These are phyloP conservation scores for Paradendryphiella salina DNA, from an alignment of 2,329 filamentous ascomycete genomes.

Conservation along the genomic window DNA sequence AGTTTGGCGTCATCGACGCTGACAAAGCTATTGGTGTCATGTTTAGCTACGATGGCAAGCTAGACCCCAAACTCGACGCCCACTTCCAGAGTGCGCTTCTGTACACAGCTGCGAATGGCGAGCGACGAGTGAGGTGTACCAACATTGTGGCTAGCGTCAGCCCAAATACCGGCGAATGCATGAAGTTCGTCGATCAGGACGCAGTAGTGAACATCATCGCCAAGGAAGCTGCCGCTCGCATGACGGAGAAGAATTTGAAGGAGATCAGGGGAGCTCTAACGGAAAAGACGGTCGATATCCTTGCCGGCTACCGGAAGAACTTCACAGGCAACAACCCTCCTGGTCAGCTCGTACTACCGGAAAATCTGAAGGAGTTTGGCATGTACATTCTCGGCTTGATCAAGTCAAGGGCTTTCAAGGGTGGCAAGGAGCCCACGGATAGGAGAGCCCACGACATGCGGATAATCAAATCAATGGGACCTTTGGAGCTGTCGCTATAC, in stretches of 20 bases:
- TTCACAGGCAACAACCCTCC: constrained; percentile 85
- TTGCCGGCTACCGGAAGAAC: constrained; percentile 90
- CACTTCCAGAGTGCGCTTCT: constrained; percentile 96
- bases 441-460: constrained; percentile 89
- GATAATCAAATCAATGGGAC: constrained; percentile 85
- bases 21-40: constrained; percentile 92
- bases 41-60: constrained; percentile 94
- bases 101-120: constrained; percentile 87
- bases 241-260: constrained; percentile 75
- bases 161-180: constrained; percentile 76
- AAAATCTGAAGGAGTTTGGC: constrained; percentile 92
- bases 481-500: constrained; percentile 83
- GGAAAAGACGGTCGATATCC: constrained; percentile 90
- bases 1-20: constrained; percentile 88
- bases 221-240: constrained; percentile 90
- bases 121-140: constrained; percentile 87
- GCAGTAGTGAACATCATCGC: constrained; percentile 85
- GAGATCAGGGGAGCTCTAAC: constrained; percentile 82
- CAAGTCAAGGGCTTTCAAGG: constrained; percentile 91
- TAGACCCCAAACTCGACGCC: constrained; percentile 94
- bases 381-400: constrained; percentile 93
- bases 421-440: constrained; percentile 86
- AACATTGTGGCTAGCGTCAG: constrained; percentile 93
- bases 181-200: constrained; percentile 96
- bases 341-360: constrained; percentile 90